These are phyloP conservation scores for Carex kokanica DNA, from an alignment of 176 grass and related monocot species.

Conservation along the genomic window DNA sequence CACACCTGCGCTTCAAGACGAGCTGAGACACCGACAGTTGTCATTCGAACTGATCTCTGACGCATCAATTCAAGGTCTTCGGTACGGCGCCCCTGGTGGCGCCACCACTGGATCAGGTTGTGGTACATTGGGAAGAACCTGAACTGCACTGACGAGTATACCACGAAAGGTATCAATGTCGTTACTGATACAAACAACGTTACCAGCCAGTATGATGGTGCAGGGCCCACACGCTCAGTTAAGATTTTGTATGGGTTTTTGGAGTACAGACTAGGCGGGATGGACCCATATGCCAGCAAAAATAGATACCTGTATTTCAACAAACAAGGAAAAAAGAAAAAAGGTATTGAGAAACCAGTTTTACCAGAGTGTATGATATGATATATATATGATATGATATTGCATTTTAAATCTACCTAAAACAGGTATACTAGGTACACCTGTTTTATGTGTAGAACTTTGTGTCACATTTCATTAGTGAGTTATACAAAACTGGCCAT, in stretches of 20 bases:
- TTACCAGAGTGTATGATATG: background rate
- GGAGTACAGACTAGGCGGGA: conserved; percentile 37
- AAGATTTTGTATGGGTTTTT: conserved; percentile 74
- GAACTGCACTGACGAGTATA: conserved; percentile 60
- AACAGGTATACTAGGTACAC: background rate
- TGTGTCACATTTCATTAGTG: background rate
- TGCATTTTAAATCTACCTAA: background rate
- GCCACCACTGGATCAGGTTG: conserved; percentile 93
- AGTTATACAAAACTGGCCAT: background rate
- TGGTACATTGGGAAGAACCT: conserved; percentile 98
- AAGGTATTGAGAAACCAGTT: background rate
- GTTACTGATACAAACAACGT: conserved; percentile 65
- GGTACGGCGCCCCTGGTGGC: conserved; percentile 60
- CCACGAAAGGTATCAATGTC: conserved; percentile 67
- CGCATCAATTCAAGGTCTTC: conserved; percentile 87
- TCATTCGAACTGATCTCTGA: conserved; percentile 59
- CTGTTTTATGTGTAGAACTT: background rate
- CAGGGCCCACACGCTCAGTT: conserved; percentile 62
- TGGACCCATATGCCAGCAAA: conserved; percentile 50
- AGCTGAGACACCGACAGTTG: conserved; percentile 79
- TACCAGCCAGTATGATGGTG: conserved; percentile 64
- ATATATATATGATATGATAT: too few species aligned
- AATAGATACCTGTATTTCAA: conserved; percentile 11
- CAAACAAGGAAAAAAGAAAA: background rate
- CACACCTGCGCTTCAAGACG: conserved; percentile 57